Conservation (phyloP, 1,284 basidiomycete species). For the Sanghuangporus baumii region DNA sequence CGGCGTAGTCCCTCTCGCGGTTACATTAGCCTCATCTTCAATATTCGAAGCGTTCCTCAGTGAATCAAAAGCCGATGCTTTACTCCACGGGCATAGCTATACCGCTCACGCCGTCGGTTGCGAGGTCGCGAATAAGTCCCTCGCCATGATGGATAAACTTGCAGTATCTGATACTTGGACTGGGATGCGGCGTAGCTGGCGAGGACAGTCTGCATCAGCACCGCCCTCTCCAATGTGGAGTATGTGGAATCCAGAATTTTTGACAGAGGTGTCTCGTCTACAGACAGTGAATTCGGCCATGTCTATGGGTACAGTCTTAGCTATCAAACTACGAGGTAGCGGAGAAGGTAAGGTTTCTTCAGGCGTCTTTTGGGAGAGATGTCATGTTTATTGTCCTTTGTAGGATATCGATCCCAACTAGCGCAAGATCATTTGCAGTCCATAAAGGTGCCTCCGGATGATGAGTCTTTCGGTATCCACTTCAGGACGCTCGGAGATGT, state of each 20-base stretch:
- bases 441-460: constrained; percentile 42
- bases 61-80: constrained; percentile 74
- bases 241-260: constrained; percentile 79
- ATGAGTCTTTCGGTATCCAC: constrained; percentile 70
- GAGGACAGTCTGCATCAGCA: constrained; percentile 28
- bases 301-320: constrained; percentile 86
- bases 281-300: constrained; percentile 68
- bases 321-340: constrained; percentile 69
- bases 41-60: constrained; percentile 82
- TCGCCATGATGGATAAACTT: constrained; percentile 59
- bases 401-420: constrained; percentile 75
- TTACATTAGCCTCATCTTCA: constrained; percentile 74
- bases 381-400: constrained; percentile 8
- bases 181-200: constrained; percentile 46
- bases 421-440: constrained; percentile 57
- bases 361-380: constrained; percentile 2
- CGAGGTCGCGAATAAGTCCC: constrained; percentile 80
- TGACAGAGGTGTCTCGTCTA: constrained; percentile 56
- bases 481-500: constrained; percentile 90
- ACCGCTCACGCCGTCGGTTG: constrained; percentile 91
- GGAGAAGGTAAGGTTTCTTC: constrained; percentile 43
- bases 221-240: constrained; percentile 60
- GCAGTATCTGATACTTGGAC: constrained; percentile 48
- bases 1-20: constrained; percentile 83
- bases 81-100: constrained; percentile 95